These are phyloP conservation scores for Fusarium sp. DNA, from an alignment of 2,329 filamentous ascomycete genomes.

Conservation along the genomic window DNA sequence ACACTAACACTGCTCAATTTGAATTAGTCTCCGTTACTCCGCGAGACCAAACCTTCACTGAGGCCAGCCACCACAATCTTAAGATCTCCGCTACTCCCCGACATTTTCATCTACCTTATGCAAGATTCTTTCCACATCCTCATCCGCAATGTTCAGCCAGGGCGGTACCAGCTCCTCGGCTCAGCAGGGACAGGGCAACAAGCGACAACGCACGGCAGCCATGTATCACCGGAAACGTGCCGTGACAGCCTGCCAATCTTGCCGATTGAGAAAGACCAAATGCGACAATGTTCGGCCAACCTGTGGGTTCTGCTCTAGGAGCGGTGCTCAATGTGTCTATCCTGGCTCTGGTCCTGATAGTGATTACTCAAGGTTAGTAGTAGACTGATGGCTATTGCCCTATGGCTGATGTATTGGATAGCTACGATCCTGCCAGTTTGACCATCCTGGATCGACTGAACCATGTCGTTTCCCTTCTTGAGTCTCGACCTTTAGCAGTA, in stretches of 20 bases:
- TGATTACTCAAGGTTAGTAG: not conserved
- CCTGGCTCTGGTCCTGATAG: not conserved
- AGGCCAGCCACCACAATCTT: not conserved
- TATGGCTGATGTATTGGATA: not conserved
- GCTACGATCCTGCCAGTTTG: not conserved
- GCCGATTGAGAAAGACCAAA: conserved; percentile 8
- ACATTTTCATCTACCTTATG: not conserved
- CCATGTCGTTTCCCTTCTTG: not conserved
- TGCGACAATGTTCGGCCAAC: conserved; percentile 22
- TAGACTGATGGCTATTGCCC: rapidly evolving
- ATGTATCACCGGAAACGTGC: conserved; percentile 3
- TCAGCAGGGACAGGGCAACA: not conserved
- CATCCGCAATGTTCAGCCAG: not conserved
- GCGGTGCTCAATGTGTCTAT: not conserved
- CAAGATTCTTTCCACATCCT: not conserved
- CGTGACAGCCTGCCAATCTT: conserved; percentile 14
- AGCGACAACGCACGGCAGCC: not conserved
- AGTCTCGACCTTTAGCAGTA: not conserved
- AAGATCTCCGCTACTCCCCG: not conserved
- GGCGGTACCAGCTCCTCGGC: not conserved
- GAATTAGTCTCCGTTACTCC: not conserved
- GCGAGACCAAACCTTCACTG: not conserved
- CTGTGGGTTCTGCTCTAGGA: not conserved
- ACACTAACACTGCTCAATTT: not conserved
- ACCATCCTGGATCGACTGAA: not conserved